Base-by-base conservation (phyloP, 306 rosid genomes). In the Rosa multiflora region DNA sequence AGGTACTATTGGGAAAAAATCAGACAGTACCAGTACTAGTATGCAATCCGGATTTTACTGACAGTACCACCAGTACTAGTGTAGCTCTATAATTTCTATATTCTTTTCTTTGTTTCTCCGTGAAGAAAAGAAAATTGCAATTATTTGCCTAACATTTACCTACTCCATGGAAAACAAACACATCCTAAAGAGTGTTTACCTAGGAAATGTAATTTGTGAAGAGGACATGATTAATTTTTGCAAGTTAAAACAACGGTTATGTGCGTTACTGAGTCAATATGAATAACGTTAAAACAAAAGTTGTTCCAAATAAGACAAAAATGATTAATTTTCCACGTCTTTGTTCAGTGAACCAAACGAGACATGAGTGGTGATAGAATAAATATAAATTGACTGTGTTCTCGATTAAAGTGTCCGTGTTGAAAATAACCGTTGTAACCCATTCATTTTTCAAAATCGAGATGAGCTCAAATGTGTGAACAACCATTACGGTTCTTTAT, bases 31-130 rank as follows among this genome's bases (percentile, higher is more conserved):
- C 3, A 39, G 13, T 18, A 14, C n/a, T 56, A 15, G 6, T 20
- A 74, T 77, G 64, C 82, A 70, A 39, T 63, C 42, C 48, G 29
- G 77, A 71, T 71, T 37, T 67, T 76, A 64, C 73, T 52, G 75
- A 64, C 70, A 11, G 14, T 8, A 0, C 7, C 4, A 21, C 35
- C 64, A 58, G 35, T 9, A 58, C 37, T 59, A 32, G 17, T 23
- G 17, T 23, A 59, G 66, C 66, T 59, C 37, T 15, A 4, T 10
- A 32, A 21, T 21, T 8, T 55, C 20, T 52, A 13, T 13, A 13
- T 47, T 47, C 51, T 47, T 10, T 43, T 43, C 8, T 47, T 47
- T 47, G 10, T 10, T 11, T 12, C 51, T 47, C 4, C 10, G 2
- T 5, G 8, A 3, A 56, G 13, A 56, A 56, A 56, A 56, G 8